phyloP scores from a whole-genome alignment of 2,329 filamentous ascomycete species.

The Cladophialophora immunda region DNA sequence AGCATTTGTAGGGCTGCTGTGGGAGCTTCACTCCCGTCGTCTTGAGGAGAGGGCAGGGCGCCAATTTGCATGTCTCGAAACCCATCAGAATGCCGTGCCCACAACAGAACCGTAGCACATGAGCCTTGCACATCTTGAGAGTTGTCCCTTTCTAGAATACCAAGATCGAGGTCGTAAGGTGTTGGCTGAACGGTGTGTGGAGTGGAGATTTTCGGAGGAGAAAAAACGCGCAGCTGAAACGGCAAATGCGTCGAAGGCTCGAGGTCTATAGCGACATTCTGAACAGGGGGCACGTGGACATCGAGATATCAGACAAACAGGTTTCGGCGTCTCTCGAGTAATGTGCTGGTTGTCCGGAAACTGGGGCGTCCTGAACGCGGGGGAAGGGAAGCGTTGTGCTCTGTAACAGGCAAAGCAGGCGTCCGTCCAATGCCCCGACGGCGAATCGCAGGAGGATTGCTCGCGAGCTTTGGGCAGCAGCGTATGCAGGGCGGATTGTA shows the following conservation, averaged over 20 bases:
- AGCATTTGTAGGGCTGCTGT: slow-evolving; percentile 42
- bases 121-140: slow-evolving; percentile 41
- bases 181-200: slow-evolving; percentile 3
- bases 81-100: slow-evolving; percentile 41
- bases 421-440: not conserved
- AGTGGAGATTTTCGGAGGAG: slow-evolving; percentile 19
- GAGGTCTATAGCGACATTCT: slow-evolving; percentile 25
- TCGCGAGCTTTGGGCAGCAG: slow-evolving; percentile 9
- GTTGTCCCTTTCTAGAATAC: not conserved
- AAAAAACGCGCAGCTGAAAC: slow-evolving; percentile 10
- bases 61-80: slow-evolving; percentile 36
- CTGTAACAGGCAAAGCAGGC: slow-evolving; percentile 17
- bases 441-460: not conserved
- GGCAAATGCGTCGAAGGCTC: slow-evolving; percentile 12
- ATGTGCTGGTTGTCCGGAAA: slow-evolving; percentile 2
- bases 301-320: slow-evolving; percentile 14
- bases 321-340: not conserved
- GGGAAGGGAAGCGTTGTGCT: slow-evolving; percentile 10
- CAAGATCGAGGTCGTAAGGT: not conserved
- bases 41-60: slow-evolving; percentile 39
- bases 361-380: not conserved
- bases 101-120: slow-evolving; percentile 41
- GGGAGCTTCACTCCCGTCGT: slow-evolving; percentile 38
- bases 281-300: slow-evolving; percentile 1
- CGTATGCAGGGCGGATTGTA: slow-evolving; percentile 11